Percentiles rank a stretch among this genome's conserved stretches.
Evolutionary conservation across 371 early-diverging fungal genomes (phyloP).

Genomic region (Mortierella sp.): DNA sequence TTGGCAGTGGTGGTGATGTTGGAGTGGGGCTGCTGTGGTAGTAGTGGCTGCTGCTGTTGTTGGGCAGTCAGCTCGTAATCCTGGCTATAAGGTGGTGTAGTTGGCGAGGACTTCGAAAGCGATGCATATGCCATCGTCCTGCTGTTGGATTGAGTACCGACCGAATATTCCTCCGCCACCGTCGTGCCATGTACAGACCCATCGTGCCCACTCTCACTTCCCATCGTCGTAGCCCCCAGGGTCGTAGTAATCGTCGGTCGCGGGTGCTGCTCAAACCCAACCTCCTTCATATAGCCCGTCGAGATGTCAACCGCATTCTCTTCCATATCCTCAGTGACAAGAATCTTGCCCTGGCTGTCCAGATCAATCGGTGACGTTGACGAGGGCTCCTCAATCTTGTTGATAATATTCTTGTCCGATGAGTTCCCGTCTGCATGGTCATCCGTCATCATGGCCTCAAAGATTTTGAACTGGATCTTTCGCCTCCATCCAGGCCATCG

Average conservation of each 20-base stretch:
- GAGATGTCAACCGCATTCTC: background rate
- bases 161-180: background rate
- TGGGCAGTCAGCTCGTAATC: background rate
- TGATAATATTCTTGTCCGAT: background rate
- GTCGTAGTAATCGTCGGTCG: slow-evolving; percentile 19
- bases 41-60: background rate
- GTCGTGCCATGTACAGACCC: background rate
- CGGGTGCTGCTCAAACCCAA: slow-evolving; percentile 20
- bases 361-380: background rate
- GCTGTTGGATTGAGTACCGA: background rate
- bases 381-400: slow-evolving; percentile 24
- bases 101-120: background rate
- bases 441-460: slow-evolving; percentile 13
- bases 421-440: background rate
- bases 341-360: slow-evolving; percentile 22
- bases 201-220: background rate
- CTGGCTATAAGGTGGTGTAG: background rate
- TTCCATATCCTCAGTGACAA: slow-evolving; percentile 25
- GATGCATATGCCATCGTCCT: background rate
- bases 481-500: slow-evolving; percentile 26
- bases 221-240: background rate
- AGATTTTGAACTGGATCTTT: slow-evolving; percentile 14
- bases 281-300: slow-evolving; percentile 21
- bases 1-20: background rate
- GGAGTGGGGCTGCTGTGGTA: background rate